Conservation (phyloP, 345 rosid species). For the Arabis alpina region DNA sequence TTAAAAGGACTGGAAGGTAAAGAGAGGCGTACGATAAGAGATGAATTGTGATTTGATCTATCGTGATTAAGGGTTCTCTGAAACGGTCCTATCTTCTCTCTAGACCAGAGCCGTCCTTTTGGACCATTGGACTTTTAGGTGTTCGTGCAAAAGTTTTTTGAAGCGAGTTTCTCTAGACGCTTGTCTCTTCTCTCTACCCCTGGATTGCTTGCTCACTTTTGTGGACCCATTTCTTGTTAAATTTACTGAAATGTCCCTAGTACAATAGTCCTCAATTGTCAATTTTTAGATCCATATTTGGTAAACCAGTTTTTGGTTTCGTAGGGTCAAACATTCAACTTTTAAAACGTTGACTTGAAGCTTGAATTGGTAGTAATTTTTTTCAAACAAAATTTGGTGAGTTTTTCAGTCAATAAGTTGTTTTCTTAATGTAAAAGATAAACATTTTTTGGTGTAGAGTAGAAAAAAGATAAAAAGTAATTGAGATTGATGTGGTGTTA, state of each 20-base stretch:
- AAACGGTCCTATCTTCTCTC: slow-evolving; percentile 34
- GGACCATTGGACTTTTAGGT: slow-evolving; percentile 47
- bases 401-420: background rate
- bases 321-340: background rate
- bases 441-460: too few species aligned
- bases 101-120: slow-evolving; percentile 41
- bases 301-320: slow-evolving; percentile 6
- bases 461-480: too few species aligned
- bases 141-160: slow-evolving; percentile 45
- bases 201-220: slow-evolving; percentile 13
- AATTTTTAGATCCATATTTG: slow-evolving; percentile 18
- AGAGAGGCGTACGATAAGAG: slow-evolving; percentile 41
- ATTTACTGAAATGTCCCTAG: background rate
- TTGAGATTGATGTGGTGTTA: too few species aligned
- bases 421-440: too few species aligned
- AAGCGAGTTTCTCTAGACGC: slow-evolving; percentile 47
- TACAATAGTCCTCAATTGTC: background rate
- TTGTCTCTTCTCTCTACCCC: slow-evolving; percentile 35
- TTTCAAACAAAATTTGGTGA: background rate
- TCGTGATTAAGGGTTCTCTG: slow-evolving; percentile 31
- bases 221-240: background rate
- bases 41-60: slow-evolving; percentile 34
- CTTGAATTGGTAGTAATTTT: background rate
- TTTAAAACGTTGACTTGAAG: slow-evolving; percentile 15
- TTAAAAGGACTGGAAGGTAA: slow-evolving; percentile 13